These are phyloP conservation scores for Diaporthe velutina DNA, from an alignment of 2,329 filamentous ascomycete genomes.

Conservation along the genomic window DNA sequence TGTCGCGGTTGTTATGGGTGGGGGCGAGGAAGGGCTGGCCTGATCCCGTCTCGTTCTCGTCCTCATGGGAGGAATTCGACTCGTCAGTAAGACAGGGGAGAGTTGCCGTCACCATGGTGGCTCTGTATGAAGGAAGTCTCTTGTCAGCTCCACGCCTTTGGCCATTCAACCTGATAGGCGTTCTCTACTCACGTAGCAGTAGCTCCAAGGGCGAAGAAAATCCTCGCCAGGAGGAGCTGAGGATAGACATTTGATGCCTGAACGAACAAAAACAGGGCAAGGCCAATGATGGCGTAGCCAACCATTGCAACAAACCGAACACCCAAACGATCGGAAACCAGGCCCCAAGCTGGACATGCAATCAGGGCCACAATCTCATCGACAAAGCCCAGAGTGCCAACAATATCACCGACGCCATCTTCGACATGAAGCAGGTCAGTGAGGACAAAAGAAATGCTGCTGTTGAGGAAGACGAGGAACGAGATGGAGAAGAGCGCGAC, in stretches of 20 bases:
- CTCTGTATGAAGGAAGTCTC: slow-evolving; percentile 52
- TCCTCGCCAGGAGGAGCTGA: slow-evolving; percentile 83
- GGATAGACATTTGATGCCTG: slow-evolving; percentile 91
- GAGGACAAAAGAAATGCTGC: slow-evolving; percentile 85
- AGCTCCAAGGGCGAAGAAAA: slow-evolving; percentile 91
- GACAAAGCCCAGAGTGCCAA: slow-evolving; percentile 86
- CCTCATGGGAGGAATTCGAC: slow-evolving; percentile 43
- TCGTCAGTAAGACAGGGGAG: slow-evolving; percentile 79
- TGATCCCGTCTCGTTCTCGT: slow-evolving; percentile 36
- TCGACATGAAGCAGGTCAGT: slow-evolving; percentile 85
- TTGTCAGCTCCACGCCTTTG: slow-evolving; percentile 23
- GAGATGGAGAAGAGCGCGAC: slow-evolving; percentile 90
- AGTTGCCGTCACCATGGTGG: slow-evolving; percentile 98
- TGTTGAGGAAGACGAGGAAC: slow-evolving; percentile 91
- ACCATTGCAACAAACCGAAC: slow-evolving; percentile 79
- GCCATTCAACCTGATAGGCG: neutral
- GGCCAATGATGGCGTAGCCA: slow-evolving; percentile 85
- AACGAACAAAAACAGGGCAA: slow-evolving; percentile 84
- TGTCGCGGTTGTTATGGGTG: slow-evolving; percentile 62
- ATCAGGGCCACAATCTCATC: slow-evolving; percentile 87
- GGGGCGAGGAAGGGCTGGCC: slow-evolving; percentile 49
- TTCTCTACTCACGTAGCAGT: slow-evolving; percentile 78
- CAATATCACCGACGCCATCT: slow-evolving; percentile 80
- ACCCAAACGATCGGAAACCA: slow-evolving; percentile 81
- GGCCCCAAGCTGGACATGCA: slow-evolving; percentile 84